Conservation (phyloP, 495 filamentous ascomycete species). For the Aspergillus funiculosus region DNA sequence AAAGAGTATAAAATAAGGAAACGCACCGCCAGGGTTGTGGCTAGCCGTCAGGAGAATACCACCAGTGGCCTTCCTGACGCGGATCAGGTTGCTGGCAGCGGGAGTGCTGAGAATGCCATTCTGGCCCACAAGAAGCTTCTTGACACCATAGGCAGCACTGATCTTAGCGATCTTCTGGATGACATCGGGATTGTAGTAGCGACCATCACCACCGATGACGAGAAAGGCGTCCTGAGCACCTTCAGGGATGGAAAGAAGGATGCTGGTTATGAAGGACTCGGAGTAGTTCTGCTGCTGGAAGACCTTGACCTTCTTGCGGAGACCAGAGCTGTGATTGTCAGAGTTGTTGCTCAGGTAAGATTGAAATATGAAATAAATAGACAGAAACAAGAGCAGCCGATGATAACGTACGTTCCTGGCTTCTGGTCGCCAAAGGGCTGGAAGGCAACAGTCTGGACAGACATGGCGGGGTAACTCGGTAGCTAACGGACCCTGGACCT, state of each 20-base stretch:
- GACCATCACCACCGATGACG: conserved; percentile 96
- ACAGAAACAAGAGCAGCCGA: no score
- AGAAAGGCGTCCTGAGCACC: conserved; percentile 81
- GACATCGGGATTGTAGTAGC: conserved; percentile 94
- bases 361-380: conserved; percentile 1
- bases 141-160: conserved; percentile 91
- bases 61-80: conserved; percentile 87
- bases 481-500: conserved; percentile 14
- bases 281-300: conserved; percentile 95
- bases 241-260: conserved; percentile 93
- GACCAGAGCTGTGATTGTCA: conserved; percentile 65
- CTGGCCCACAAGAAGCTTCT: conserved; percentile 95
- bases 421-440: conserved; percentile 91
- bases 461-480: conserved; percentile 46
- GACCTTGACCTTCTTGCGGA: conserved; percentile 97
- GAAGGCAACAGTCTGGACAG: conserved; percentile 67
- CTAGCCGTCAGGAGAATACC: conserved; percentile 95
- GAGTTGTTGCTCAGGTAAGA: conserved; percentile 20
- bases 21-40: conserved; percentile 94
- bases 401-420: conserved; percentile 94
- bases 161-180: conserved; percentile 97
- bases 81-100: conserved; percentile 90
- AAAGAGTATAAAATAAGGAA: neutral
- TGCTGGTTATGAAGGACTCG: conserved; percentile 89
- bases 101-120: conserved; percentile 94